Evolutionary conservation across 805 yeast genomes (phyloP).

Genomic region (Metschnikowia dekortorum): DNA sequence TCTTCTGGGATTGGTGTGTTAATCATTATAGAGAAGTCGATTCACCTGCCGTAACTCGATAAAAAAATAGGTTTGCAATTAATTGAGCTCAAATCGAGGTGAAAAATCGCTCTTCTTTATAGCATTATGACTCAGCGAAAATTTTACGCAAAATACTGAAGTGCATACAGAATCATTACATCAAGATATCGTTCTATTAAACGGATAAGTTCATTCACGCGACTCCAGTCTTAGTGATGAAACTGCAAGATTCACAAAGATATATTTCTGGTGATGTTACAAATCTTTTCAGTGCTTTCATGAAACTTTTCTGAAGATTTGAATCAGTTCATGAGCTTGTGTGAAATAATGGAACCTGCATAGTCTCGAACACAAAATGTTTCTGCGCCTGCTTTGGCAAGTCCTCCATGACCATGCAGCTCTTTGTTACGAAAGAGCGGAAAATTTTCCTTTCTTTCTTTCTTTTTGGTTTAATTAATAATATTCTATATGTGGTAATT

Average conservation of each 20-base stretch:
- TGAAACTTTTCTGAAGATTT: neutral
- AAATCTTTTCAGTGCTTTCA: neutral
- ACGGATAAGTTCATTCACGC: neutral
- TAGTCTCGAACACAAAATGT: neutral
- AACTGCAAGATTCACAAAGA: neutral
- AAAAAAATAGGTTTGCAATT: neutral
- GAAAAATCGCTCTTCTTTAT: conserved; percentile 3
- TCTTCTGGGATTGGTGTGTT: conserved; percentile 59
- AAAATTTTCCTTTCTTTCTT: conserved; percentile 60
- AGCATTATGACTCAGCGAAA: conserved; percentile 14
- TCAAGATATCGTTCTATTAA: neutral
- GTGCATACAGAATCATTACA: conserved; percentile 2
- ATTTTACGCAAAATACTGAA: conserved; percentile 16
- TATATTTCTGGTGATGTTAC: neutral
- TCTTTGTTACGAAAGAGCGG: conserved; percentile 1
- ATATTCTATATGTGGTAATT: conserved; percentile 86
- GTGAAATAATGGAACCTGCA: neutral
- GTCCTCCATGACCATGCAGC: conserved; percentile 2
- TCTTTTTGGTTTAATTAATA: conserved; percentile 82
- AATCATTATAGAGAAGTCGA: conserved; percentile 20
- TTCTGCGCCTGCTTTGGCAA: neutral
- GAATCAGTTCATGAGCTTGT: neutral
- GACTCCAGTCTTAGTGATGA: neutral
- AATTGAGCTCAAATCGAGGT: neutral
- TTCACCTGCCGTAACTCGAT: neutral